Conservation (phyloP, 2,329 filamentous ascomycete species). For the Elsinoe fawcettii region DNA sequence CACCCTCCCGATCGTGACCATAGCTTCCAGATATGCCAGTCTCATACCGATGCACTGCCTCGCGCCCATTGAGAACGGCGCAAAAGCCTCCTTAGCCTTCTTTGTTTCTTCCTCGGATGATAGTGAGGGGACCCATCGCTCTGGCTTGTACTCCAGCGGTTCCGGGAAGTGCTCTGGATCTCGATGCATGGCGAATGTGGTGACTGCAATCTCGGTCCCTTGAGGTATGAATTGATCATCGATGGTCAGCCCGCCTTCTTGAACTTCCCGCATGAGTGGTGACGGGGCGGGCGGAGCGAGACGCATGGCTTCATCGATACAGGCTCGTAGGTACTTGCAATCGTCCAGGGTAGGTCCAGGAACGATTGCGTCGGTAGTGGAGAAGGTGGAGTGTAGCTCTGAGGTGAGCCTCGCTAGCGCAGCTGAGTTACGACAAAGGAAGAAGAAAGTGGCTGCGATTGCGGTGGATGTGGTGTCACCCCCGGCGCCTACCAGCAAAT, state of each 20-base stretch:
- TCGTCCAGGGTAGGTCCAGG: constrained; percentile 10
- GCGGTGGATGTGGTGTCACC: constrained; percentile 5
- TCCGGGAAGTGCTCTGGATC: background rate
- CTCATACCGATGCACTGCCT: constrained; percentile 63
- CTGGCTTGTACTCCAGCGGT: constrained; percentile 1
- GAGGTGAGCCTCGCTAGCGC: background rate
- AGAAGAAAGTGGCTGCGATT: constrained; percentile 1
- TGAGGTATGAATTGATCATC: constrained; percentile 11
- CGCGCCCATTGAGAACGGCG: constrained; percentile 63
- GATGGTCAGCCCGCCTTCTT: constrained; percentile 17
- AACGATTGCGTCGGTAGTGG: background rate
- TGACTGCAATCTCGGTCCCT: background rate
- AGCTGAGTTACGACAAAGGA: background rate
- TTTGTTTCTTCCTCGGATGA: constrained; percentile 20
- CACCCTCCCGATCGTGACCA: constrained; percentile 22
- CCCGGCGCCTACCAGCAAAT: background rate
- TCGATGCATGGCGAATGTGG: constrained; percentile 4
- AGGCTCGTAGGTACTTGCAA: constrained; percentile 18
- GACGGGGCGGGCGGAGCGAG: constrained; percentile 22
- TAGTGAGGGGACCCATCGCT: background rate
- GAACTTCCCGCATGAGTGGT: constrained; percentile 19
- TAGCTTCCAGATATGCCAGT: constrained; percentile 24
- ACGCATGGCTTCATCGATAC: constrained; percentile 21
- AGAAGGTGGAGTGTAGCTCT: background rate
- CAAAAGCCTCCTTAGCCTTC: constrained; percentile 55